Conservation (phyloP, 2,329 filamentous ascomycete genomes). For the Penicillium brasilianum region DNA sequence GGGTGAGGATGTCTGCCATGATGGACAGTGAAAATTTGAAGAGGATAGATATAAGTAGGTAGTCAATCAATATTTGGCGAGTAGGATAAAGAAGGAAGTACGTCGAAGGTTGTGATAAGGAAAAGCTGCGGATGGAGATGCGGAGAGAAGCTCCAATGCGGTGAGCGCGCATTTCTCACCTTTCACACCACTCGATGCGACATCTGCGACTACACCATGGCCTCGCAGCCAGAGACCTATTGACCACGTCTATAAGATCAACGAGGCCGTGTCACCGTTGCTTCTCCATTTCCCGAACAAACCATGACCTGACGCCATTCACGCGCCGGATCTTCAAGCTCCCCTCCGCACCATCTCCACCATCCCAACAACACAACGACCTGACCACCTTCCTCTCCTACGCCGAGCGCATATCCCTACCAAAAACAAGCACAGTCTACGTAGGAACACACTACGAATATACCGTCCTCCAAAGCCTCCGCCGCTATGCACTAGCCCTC, state of each 20-base stretch:
- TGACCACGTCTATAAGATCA: background rate
- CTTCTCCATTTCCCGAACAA: slow-evolving; percentile 21
- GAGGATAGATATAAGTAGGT: background rate
- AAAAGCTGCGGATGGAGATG: slow-evolving; percentile 20
- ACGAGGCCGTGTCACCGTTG: slow-evolving; percentile 1
- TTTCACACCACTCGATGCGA: slow-evolving; percentile 28
- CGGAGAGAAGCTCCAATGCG: slow-evolving; percentile 33
- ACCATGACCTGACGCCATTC: slow-evolving; percentile 34
- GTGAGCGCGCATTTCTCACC: slow-evolving; percentile 20
- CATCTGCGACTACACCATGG: slow-evolving; percentile 22
- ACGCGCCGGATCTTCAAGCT: slow-evolving; percentile 45
- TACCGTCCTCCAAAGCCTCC: slow-evolving; percentile 47
- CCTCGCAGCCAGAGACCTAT: slow-evolving; percentile 15
- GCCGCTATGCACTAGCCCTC: slow-evolving; percentile 46
- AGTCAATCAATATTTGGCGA: background rate
- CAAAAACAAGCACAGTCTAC: slow-evolving; percentile 46
- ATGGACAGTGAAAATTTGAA: slow-evolving; percentile 6
- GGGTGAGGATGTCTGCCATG: slow-evolving; percentile 56
- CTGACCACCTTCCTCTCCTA: slow-evolving; percentile 49
- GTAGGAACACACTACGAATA: slow-evolving; percentile 56
- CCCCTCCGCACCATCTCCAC: slow-evolving; percentile 40
- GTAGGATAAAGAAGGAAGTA: slow-evolving; percentile 3
- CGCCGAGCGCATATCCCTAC: slow-evolving; percentile 45
- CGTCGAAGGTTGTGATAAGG: slow-evolving; percentile 13
- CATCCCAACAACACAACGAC: slow-evolving; percentile 43